Base-by-base conservation (phyloP, 2,329 filamentous ascomycete species). In the Chaetothyriales sp. region DNA sequence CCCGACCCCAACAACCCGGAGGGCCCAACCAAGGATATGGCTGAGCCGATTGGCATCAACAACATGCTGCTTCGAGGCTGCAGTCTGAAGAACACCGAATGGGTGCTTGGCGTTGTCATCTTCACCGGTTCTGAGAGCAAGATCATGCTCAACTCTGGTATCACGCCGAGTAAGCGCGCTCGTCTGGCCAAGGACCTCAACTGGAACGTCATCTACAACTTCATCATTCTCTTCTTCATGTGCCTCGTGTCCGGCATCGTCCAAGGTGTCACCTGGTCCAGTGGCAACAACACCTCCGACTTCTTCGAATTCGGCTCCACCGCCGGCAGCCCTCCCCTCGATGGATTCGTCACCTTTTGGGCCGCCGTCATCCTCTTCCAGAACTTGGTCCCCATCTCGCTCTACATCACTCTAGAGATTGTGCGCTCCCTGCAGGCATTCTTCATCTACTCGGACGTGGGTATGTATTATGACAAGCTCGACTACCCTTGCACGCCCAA, bases 111-210 rank as follows among this genome's bases (percentile, higher is more conserved):
- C 49, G 78, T 98, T 2, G 90, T 96, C 47, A 74, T 94, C 18
- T 98, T 94, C 68, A 96, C 92, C 12, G 92, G 92, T 32, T 81
- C 89, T 63, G 90, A 98, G 65, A 95, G 90, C 32, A 98, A 96
- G 71, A 96, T 95, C 65, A 98, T 98, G 92, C 84, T 95, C 72
- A 98, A 98, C 65, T 86, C 92, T 25, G 92, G 92, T 53, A 83
- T 90, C 55, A 98, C 92, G 1, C 92, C 93, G 10, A 94, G 81
- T 65, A 98, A 98, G 72, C 84, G 90, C 55, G 80, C 92, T 39
- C 81, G 86, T 59, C 89, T 98, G 61, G 86, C 89, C 49, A 83
- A 87, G 56, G 89, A 95, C 65, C 77, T 98, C 59, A 98, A 98
- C 71, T 93, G 87, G 78, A 95, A 95, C 66, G 89, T 98, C 66